phyloP scores from a whole-genome alignment of 2,329 filamentous ascomycete genomes.

The Akanthomyces muscarius region DNA sequence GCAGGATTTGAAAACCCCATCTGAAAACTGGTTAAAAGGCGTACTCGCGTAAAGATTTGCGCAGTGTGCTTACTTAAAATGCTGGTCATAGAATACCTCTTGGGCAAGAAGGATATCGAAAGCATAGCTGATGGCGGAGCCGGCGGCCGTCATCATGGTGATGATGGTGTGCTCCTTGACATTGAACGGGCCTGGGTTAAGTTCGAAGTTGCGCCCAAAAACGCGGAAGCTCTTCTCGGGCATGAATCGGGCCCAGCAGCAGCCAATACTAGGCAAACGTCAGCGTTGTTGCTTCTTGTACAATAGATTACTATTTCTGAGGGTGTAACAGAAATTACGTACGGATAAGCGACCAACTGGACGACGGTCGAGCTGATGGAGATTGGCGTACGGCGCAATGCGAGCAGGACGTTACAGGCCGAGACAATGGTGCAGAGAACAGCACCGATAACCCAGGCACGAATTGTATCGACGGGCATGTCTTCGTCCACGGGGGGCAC shows the following conservation, averaged over 20 bases:
- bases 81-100: conserved; percentile 47
- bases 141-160: conserved; percentile 41
- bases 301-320: not conserved
- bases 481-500: conserved; percentile 45
- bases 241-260: conserved; percentile 31
- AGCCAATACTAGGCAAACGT: conserved; percentile 24
- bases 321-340: conserved; percentile 20
- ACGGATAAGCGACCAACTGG: conserved; percentile 51
- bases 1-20: conserved; percentile 56
- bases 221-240: conserved; percentile 29
- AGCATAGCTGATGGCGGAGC: conserved; percentile 32
- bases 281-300: not conserved
- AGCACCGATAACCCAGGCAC: conserved; percentile 54
- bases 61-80: conserved; percentile 35
- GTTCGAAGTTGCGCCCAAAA: conserved; percentile 31
- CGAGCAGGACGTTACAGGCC: conserved; percentile 52
- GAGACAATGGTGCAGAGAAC: conserved; percentile 55
- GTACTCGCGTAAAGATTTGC: not conserved
- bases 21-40: not conserved
- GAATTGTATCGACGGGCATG: conserved; percentile 53
- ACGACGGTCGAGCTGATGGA: conserved; percentile 51
- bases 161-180: conserved; percentile 49
- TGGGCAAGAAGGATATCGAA: conserved; percentile 41
- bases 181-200: conserved; percentile 42
- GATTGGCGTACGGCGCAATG: conserved; percentile 46